Evolutionary conservation across 805 yeast genomes (phyloP).

Genomic region (Nakazawaea ernobii): DNA sequence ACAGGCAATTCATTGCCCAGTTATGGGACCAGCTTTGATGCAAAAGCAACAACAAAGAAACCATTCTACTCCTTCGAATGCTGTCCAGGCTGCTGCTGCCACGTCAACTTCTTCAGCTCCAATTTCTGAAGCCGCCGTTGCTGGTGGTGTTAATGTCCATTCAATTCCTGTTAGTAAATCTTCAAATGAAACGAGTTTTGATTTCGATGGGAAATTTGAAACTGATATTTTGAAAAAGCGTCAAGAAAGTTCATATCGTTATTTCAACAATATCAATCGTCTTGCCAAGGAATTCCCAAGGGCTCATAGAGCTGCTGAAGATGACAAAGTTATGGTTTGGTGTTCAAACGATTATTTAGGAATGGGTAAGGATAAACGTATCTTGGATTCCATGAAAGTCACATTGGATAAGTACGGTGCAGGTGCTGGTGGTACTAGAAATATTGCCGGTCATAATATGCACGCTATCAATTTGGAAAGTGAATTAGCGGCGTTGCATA

Average conservation of each 20-base stretch:
- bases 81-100: slow-evolving; percentile 23
- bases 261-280: slow-evolving; percentile 94
- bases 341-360: slow-evolving; percentile 97
- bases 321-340: slow-evolving; percentile 95
- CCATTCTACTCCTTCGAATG: slow-evolving; percentile 35
- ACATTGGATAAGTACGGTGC: slow-evolving; percentile 89
- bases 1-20: slow-evolving; percentile 80
- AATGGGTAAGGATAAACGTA: slow-evolving; percentile 78
- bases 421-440: slow-evolving; percentile 99
- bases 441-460: slow-evolving; percentile 94
- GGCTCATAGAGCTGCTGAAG: slow-evolving; percentile 75
- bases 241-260: slow-evolving; percentile 87
- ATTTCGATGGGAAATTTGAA: slow-evolving; percentile 65
- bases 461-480: slow-evolving; percentile 87
- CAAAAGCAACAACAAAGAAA: slow-evolving; percentile 32
- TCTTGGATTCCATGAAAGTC: slow-evolving; percentile 68
- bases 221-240: slow-evolving; percentile 69
- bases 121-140: slow-evolving; percentile 6
- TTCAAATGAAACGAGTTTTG: slow-evolving; percentile 52
- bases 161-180: slow-evolving; percentile 21
- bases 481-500: slow-evolving; percentile 84
- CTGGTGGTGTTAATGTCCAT: slow-evolving; percentile 11
- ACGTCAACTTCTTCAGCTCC: slow-evolving; percentile 8
- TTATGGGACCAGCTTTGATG: slow-evolving; percentile 74
- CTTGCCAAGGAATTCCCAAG: slow-evolving; percentile 88